These are phyloP conservation scores for Onygenales sp. DNA, from an alignment of 2,329 filamentous ascomycete genomes.

Conservation along the genomic window DNA sequence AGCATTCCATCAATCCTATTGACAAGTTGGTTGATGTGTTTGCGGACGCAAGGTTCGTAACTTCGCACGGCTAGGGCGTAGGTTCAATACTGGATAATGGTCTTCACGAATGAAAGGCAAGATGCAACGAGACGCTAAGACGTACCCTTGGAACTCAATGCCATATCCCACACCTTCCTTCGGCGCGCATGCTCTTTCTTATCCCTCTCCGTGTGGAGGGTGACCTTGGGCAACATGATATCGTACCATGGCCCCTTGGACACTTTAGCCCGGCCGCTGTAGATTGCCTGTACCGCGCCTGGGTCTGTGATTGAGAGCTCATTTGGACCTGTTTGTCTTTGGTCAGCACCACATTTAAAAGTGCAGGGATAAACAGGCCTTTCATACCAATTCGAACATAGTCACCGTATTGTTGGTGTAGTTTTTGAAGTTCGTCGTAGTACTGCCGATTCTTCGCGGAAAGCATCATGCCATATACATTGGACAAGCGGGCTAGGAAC, in stretches of 20 bases:
- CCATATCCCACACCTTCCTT: constrained; percentile 32
- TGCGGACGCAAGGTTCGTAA: constrained; percentile 30
- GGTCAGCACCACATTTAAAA: constrained; percentile 1
- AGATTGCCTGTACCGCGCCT: constrained; percentile 28
- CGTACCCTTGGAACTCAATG: constrained; percentile 28
- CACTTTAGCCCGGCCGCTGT: constrained; percentile 21
- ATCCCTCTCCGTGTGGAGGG: constrained; percentile 32
- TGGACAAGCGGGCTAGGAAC: constrained; percentile 21
- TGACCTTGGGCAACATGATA: constrained; percentile 20
- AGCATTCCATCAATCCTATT: constrained; percentile 2
- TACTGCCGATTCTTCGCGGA: constrained; percentile 15
- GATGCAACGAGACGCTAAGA: not conserved
- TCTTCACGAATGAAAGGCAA: not conserved
- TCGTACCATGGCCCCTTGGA: constrained; percentile 33
- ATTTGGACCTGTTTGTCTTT: constrained; percentile 24
- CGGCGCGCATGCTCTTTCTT: constrained; percentile 28
- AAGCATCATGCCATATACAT: constrained; percentile 19
- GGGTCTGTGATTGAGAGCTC: not conserved
- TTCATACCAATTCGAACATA: constrained; percentile 27
- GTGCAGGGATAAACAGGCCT: constrained; percentile 22
- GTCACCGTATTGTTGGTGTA: constrained; percentile 28
- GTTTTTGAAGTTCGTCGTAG: constrained; percentile 16
- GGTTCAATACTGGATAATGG: not conserved
- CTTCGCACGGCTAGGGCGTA: constrained; percentile 22
- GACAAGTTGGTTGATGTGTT: constrained; percentile 21